Evolutionary conservation across 805 yeast genomes (phyloP).

Genomic region (Starmerella stellata): DNA sequence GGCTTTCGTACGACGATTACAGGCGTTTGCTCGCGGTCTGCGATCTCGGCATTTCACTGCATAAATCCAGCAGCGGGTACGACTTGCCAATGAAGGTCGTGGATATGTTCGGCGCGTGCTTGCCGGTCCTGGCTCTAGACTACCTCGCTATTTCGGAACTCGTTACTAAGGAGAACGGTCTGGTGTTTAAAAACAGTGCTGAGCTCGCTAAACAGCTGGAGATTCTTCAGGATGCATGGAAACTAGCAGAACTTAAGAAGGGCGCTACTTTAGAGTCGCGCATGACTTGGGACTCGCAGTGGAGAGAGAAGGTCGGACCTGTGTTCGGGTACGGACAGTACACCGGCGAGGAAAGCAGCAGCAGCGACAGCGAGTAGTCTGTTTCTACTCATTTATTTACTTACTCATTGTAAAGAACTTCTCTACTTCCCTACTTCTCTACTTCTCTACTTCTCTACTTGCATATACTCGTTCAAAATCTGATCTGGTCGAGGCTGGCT

Average conservation of each 20-base stretch:
- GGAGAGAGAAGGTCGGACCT: constrained; percentile 39
- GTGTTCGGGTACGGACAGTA: constrained; percentile 24
- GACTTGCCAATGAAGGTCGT: constrained; percentile 96
- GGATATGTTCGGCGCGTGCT: constrained; percentile 89
- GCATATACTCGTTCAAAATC: too few species aligned
- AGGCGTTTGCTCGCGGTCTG: constrained; percentile 58
- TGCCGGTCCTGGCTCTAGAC: constrained; percentile 67
- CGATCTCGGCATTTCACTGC: constrained; percentile 78
- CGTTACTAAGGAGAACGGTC: constrained; percentile 55
- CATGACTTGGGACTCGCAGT: constrained; percentile 56
- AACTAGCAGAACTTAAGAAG: constrained; percentile 28
- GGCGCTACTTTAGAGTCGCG: constrained; percentile 65
- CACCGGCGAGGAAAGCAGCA: constrained; percentile 16
- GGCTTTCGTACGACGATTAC: constrained; percentile 68
- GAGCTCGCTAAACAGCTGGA: constrained; percentile 31
- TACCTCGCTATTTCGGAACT: constrained; percentile 68
- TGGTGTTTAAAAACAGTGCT: constrained; percentile 29
- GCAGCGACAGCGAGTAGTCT: constrained; percentile 11
- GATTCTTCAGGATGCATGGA: constrained; percentile 20
- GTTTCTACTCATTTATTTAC: too few species aligned
- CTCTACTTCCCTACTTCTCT: too few species aligned
- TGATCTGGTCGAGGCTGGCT: too few species aligned
- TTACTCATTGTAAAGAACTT: too few species aligned
- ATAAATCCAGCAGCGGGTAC: constrained; percentile 76
- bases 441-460: too few species aligned